Percentiles rank a stretch among this genome's conserved stretches.
Conservation (phyloP, 306 rosid species). For the Cucurbita argyrosperma region DNA sequence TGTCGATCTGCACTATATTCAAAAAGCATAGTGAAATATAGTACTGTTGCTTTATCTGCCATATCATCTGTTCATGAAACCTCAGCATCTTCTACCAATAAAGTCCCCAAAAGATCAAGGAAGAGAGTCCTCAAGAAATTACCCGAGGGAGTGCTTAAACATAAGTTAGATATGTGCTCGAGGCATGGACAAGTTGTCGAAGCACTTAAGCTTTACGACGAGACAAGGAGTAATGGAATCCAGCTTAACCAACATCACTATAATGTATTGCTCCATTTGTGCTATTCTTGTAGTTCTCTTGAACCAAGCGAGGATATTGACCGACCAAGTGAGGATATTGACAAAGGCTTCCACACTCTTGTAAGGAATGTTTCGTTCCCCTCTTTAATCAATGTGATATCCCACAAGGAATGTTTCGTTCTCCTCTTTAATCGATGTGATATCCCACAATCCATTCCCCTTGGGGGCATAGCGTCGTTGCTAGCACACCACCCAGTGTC, state of each 20-base stretch:
- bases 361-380: too few species aligned
- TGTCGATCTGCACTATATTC: neutral
- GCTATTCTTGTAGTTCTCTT: slow-evolving; percentile 21
- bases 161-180: slow-evolving; percentile 42
- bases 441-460: too few species aligned
- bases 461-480: too few species aligned
- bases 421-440: too few species aligned
- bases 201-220: slow-evolving; percentile 63
- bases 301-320: slow-evolving; percentile 12
- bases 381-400: too few species aligned
- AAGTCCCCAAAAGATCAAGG: slow-evolving; percentile 19
- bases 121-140: slow-evolving; percentile 33
- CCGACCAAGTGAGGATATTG: neutral
- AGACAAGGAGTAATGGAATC: slow-evolving; percentile 35
- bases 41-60: slow-evolving; percentile 16
- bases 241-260: slow-evolving; percentile 32
- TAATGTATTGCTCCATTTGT: slow-evolving; percentile 51
- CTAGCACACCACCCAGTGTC: too few species aligned
- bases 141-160: slow-evolving; percentile 36
- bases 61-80: slow-evolving; percentile 8
- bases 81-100: neutral
- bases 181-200: slow-evolving; percentile 30
- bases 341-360: too few species aligned
- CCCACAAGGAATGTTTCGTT: too few species aligned
- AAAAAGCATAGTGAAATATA: neutral